phyloP scores from a whole-genome alignment of 1,284 basidiomycete species.

The Tetrapyrgos nigripes region DNA sequence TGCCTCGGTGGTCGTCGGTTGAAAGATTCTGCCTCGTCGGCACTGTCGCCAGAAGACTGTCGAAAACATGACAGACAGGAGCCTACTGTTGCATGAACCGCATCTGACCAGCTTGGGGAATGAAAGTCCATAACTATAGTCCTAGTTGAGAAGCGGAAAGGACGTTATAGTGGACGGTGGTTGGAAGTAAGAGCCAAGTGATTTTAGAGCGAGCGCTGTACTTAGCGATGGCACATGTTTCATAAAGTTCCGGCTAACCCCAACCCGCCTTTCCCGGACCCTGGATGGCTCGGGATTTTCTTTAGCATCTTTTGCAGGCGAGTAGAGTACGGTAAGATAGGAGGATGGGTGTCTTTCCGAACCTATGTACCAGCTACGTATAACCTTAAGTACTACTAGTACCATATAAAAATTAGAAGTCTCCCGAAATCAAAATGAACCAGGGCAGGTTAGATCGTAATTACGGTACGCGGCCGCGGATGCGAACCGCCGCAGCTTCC shows the following conservation, averaged over 20 bases:
- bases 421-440: too few relatives aligned
- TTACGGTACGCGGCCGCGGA: too few relatives aligned
- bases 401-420: too few relatives aligned
- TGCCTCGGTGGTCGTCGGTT: constrained; percentile 36
- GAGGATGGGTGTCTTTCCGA: too few relatives aligned
- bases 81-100: constrained; percentile 56
- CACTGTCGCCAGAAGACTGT: constrained; percentile 19
- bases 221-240: not conserved
- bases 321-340: too few relatives aligned
- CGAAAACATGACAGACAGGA: constrained; percentile 67
- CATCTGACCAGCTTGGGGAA: constrained; percentile 68
- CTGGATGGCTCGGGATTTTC: too few relatives aligned
- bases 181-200: not conserved
- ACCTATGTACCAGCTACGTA: too few relatives aligned
- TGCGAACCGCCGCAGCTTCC: too few relatives aligned
- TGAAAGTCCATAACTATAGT: constrained; percentile 40
- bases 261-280: too few relatives aligned
- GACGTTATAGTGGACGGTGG: not conserved
- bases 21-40: constrained; percentile 28
- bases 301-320: too few relatives aligned
- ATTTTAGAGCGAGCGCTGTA: not conserved
- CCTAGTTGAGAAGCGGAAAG: not conserved
- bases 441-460: too few relatives aligned
- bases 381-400: too few relatives aligned
- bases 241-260: not conserved